A percentile compares a stretch with the other conserved stretches of the same genome.
phyloP scores from a whole-genome alignment of 192 early-diverging fungal genomes.

The Mortierella alpina region DNA sequence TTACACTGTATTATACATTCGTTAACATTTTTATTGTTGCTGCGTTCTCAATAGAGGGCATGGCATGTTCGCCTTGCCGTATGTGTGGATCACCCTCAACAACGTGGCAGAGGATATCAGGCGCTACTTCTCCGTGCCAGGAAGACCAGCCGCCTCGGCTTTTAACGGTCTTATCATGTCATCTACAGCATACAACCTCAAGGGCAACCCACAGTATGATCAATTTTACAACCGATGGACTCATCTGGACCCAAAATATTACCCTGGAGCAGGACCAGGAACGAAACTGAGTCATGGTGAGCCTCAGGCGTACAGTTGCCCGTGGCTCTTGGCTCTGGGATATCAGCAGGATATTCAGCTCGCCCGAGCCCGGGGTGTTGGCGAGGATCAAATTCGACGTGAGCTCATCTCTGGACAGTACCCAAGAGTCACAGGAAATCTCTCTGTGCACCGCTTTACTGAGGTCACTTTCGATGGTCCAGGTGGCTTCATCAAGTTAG shows the following conservation, averaged over 20 bases:
- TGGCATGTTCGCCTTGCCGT: not conserved
- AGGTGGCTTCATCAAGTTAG: not conserved
- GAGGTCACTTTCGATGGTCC: slow-evolving; percentile 6
- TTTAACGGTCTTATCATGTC: slow-evolving; percentile 17
- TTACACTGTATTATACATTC: not conserved
- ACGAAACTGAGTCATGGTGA: not conserved
- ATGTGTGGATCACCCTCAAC: slow-evolving; percentile 12
- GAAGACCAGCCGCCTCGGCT: not conserved
- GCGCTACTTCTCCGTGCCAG: not conserved
- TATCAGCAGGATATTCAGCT: slow-evolving; percentile 10
- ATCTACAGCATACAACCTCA: not conserved
- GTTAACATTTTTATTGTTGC: not conserved
- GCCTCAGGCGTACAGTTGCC: slow-evolving; percentile 1
- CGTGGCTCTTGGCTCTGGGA: slow-evolving; percentile 5
- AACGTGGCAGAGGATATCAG: not conserved
- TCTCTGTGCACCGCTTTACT: slow-evolving; percentile 1
- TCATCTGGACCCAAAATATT: slow-evolving; percentile 2
- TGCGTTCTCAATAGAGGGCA: not conserved
- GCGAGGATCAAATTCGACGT: not conserved
- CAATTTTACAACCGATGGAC: slow-evolving; percentile 6
- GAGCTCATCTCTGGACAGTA: slow-evolving; percentile 1
- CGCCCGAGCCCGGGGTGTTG: not conserved
- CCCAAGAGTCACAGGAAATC: slow-evolving; percentile 5
- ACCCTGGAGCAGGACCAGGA: slow-evolving; percentile 6
- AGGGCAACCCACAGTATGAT: not conserved